Conservation (phyloP, 2,329 filamentous ascomycete species). For the Microcyclosporella mali region DNA sequence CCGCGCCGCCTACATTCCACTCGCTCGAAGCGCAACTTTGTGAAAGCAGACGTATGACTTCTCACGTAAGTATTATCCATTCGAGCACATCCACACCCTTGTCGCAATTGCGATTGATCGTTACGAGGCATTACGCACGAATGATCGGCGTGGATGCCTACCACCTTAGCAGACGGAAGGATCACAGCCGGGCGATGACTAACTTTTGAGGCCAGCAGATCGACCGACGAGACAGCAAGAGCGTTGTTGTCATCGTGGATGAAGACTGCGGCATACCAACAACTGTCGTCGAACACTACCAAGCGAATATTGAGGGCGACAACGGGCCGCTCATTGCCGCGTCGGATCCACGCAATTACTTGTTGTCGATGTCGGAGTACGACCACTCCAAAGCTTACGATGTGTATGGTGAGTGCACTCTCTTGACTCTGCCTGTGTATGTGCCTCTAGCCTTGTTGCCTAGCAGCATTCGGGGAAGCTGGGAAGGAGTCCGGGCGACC, state of each 20-base stretch:
- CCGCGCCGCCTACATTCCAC: conserved; percentile 23
- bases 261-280: conserved; percentile 32
- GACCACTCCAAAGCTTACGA: conserved; percentile 68
- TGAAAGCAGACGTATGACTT: conserved; percentile 29
- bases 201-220: conserved; percentile 11
- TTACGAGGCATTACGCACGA: too few relatives aligned
- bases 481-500: conserved; percentile 2
- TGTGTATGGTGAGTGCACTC: conserved; percentile 66
- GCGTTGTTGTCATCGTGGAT: conserved; percentile 28
- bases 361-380: conserved; percentile 76
- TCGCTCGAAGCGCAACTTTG: conserved; percentile 15
- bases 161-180: too few relatives aligned
- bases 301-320: conserved; percentile 33
- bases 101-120: too few relatives aligned
- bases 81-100: conserved; percentile 1
- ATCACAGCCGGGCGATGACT: conserved; percentile 10
- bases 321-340: conserved; percentile 48
- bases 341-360: conserved; percentile 33
- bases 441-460: conserved; percentile 6
- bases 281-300: conserved; percentile 28
- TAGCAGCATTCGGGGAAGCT: neutral
- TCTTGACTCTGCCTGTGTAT: neutral
- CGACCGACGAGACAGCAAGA: conserved; percentile 27
- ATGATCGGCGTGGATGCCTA: too few relatives aligned
- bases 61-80: conserved; percentile 27